Percentiles rank a stretch among this genome's conserved stretches.
These are phyloP conservation scores for Orbilia oligospora DNA, from an alignment of 2,329 filamentous ascomycete genomes.

Conservation along the genomic window DNA sequence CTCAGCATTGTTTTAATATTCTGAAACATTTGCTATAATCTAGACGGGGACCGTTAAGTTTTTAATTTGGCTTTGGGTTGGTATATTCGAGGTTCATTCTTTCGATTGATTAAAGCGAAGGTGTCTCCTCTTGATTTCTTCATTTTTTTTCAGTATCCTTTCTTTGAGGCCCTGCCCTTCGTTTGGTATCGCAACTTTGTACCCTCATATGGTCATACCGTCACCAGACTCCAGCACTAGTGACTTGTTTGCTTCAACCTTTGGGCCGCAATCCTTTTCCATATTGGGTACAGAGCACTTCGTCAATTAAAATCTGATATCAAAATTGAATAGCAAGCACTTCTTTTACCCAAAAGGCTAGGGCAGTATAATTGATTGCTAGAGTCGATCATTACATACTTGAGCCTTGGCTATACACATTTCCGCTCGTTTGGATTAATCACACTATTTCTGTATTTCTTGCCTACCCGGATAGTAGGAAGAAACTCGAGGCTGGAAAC, in stretches of 20 bases:
- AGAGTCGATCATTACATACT: constrained; percentile 4
- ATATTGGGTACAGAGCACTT: background rate
- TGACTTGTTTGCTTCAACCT: constrained; percentile 26
- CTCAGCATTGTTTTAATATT: constrained; percentile 56
- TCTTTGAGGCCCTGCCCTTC: background rate
- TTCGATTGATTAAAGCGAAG: constrained; percentile 43
- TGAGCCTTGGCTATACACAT: background rate
- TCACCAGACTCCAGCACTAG: background rate
- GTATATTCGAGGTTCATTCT: constrained; percentile 24
- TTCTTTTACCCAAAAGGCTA: background rate
- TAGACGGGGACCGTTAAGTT: constrained; percentile 51
- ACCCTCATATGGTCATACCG: background rate
- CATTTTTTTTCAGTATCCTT: background rate
- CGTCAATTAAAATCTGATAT: constrained; percentile 7
- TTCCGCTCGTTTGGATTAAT: constrained; percentile 5
- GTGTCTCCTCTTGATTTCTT: constrained; percentile 6
- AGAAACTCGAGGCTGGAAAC: constrained; percentile 1
- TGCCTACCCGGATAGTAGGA: constrained; percentile 43
- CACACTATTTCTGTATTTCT: constrained; percentile 1
- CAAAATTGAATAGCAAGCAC: constrained; percentile 2
- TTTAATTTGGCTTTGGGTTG: constrained; percentile 39
- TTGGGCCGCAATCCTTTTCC: no score
- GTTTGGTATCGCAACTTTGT: constrained; percentile 10
- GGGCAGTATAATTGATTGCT: constrained; percentile 10
- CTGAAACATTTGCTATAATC: constrained; percentile 42